phyloP scores from a whole-genome alignment of 2,329 filamentous ascomycete genomes.

The Ceratocystis papillata region DNA sequence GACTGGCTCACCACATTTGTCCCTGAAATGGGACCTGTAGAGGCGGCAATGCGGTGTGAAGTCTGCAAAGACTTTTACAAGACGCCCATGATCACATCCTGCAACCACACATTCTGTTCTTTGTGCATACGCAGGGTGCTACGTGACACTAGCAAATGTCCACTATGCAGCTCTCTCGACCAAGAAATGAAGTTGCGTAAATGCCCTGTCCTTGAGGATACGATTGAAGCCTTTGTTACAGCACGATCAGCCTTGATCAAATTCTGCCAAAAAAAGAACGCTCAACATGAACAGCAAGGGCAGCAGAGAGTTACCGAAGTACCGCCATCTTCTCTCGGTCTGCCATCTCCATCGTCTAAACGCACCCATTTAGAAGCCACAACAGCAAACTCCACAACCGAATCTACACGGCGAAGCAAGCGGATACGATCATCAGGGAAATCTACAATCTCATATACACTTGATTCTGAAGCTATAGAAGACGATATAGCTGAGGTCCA shows the following conservation, averaged over 20 bases:
- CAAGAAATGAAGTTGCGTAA: slow-evolving; percentile 76
- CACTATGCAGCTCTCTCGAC: slow-evolving; percentile 65
- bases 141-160: slow-evolving; percentile 74
- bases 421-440: slow-evolving; percentile 40
- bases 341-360: slow-evolving; percentile 55
- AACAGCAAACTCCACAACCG: slow-evolving; percentile 29
- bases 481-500: neutral
- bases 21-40: slow-evolving; percentile 55
- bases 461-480: neutral
- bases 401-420: slow-evolving; percentile 35
- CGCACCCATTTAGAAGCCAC: slow-evolving; percentile 37
- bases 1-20: slow-evolving; percentile 71
- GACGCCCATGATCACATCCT: slow-evolving; percentile 89
- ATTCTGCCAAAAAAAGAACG: slow-evolving; percentile 41
- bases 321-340: slow-evolving; percentile 50
- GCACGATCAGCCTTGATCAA: slow-evolving; percentile 52
- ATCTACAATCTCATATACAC: neutral
- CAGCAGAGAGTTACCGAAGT: neutral
- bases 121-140: slow-evolving; percentile 84
- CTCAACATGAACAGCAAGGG: slow-evolving; percentile 38
- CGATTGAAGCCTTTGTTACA: slow-evolving; percentile 65
- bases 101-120: slow-evolving; percentile 93
- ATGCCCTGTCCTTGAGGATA: slow-evolving; percentile 76
- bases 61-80: slow-evolving; percentile 97
- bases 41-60: slow-evolving; percentile 81